Base-by-base conservation (phyloP, 345 rosid species). In the Acer saccharum region DNA sequence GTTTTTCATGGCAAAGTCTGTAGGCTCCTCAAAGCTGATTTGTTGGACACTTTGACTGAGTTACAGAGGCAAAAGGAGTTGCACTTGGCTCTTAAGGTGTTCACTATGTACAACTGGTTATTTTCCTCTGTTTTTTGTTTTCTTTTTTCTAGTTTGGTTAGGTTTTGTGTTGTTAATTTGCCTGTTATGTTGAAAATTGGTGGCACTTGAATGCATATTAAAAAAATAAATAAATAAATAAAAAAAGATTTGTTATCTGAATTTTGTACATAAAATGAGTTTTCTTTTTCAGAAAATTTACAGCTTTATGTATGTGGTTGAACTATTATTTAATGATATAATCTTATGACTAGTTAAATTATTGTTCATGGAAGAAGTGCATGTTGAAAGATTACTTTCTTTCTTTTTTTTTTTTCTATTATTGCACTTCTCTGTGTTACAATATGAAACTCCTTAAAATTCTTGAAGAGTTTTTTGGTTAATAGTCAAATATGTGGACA, bases 1-100 rank as follows among this genome's bases (percentile, higher is more conserved):
- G 84, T 85, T 50, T 76, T 87, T 48, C 35, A 76, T 2, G 55
- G 23, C 32, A 88, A 77, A 73, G 76, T 90, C 74, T 73, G 81
- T 63, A 83, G 93, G 83, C 88, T 90, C 29, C 84, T 90, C 83
- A 90, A 90, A 76, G 81, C 85, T 57, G 90, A 90, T 76, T 78
- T 90, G 57, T 62, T 88, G 73, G 88, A 87, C 71, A 73, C 87
- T 7, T 82, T 90, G 76, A 76, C 81, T 18, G 87, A 88, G 71
- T 73, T 90, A 72, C 86, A 78, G 71, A 79, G 86, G 68, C 92
- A 87, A 81, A 84, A 87, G 69, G 85, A 90, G 57, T 55, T 83
- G 68, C 84, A 84, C 14, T 79, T 90, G 79, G 88, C 90, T 71
- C 86, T 88, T 54, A 83, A 76, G 90, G 86, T 85, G 66, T 18